A percentile compares a stretch with the other conserved stretches of the same genome.
Evolutionary conservation across 148 eudicot genomes (phyloP).

Genomic region (Camellia japonica): DNA sequence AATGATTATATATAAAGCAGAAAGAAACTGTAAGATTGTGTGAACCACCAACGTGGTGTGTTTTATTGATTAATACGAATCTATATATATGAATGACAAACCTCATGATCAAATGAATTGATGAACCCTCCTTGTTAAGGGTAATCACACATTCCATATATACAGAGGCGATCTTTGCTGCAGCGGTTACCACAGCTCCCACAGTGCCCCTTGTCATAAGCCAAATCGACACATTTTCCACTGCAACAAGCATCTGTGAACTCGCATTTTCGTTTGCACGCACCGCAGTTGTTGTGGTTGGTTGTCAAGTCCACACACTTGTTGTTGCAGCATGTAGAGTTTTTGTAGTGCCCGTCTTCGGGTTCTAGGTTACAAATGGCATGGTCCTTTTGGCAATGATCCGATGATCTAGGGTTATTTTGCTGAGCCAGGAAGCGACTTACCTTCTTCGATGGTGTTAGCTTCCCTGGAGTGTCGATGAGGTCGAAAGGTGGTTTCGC

Average conservation of each 20-base stretch:
- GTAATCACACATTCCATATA: conserved; percentile 78
- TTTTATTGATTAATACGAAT: neutral
- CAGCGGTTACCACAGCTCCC: conserved; percentile 57
- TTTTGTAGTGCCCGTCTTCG: conserved; percentile 21
- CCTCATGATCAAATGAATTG: neutral
- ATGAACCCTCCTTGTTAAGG: conserved; percentile 29
- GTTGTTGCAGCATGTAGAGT: conserved; percentile 73
- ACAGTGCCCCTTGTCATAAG: conserved; percentile 66
- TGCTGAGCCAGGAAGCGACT: conserved; percentile 50
- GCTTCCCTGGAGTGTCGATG: neutral
- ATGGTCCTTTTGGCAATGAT: conserved; percentile 63
- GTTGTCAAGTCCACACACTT: conserved; percentile 53
- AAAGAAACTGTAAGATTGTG: neutral
- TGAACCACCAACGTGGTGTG: conserved; percentile 15
- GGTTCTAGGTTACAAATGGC: conserved; percentile 29
- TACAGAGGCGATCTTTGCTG: conserved; percentile 34
- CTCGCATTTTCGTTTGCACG: conserved; percentile 58
- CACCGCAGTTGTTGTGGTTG: conserved; percentile 54
- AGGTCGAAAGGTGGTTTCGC: neutral
- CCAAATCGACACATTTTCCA: conserved; percentile 57
- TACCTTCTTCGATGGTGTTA: conserved; percentile 24
- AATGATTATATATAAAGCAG: neutral
- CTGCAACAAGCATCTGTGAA: conserved; percentile 53
- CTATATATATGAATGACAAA: neutral
- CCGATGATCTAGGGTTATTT: conserved; percentile 52